phyloP scores from a whole-genome alignment of 768 basidiomycete species.

The Mycena indigotica region DNA sequence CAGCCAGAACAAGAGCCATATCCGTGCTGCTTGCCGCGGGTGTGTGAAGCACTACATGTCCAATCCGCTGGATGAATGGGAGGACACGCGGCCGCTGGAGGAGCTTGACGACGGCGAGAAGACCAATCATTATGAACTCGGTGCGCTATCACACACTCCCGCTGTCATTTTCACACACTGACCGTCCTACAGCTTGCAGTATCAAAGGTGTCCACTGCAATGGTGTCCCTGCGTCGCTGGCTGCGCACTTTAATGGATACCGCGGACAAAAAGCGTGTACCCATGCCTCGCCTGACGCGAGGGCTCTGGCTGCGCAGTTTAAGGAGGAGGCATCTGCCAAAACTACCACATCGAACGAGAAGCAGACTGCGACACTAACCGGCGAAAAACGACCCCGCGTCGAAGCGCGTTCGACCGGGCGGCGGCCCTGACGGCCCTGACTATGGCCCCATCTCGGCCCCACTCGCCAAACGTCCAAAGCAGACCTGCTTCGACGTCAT shows the following conservation, averaged over 20 bases:
- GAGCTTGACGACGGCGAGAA: background rate
- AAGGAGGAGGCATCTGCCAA: background rate
- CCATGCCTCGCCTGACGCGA: background rate
- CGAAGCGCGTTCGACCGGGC: background rate
- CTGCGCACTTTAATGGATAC: background rate
- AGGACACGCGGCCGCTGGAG: background rate
- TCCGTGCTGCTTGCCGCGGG: background rate
- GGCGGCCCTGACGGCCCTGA: background rate
- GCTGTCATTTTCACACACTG: background rate
- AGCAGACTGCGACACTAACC: background rate
- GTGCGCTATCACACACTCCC: background rate
- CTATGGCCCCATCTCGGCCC: background rate
- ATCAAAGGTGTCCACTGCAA: background rate
- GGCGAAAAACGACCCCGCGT: background rate
- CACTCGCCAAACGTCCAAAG: background rate
- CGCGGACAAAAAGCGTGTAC: background rate
- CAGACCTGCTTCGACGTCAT: background rate
- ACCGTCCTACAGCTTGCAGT: background rate
- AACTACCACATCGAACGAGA: background rate
- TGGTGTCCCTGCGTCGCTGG: background rate
- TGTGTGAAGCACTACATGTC: background rate
- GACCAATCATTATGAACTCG: background rate
- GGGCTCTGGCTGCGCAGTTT: background rate
- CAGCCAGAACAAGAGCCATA: no score
- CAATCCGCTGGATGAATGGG: background rate